Base-by-base conservation (phyloP, 2,329 filamentous ascomycete genomes). In the Cryphonectria parasitica region DNA sequence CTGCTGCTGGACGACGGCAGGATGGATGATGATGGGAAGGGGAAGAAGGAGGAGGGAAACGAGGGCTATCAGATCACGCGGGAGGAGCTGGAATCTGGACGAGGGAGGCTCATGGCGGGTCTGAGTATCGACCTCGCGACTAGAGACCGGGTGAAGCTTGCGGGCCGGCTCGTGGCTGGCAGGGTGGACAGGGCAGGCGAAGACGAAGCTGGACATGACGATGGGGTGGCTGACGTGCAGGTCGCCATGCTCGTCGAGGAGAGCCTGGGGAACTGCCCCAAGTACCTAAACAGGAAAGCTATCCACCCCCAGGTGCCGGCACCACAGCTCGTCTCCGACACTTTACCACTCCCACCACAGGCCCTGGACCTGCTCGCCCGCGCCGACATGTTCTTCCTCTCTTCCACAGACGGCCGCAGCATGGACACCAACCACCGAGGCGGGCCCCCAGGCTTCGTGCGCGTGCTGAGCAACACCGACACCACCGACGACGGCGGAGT, bases 381-480 rank as follows among this genome's bases (percentile, higher is more conserved):
- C 73, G 87, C 91, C 2, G 94, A 97, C 77, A 84, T 94, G 74
- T 90, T 97, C 79, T 97, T 97, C 80, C 81, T 97, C 54, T 90
- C 92, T 25, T 92, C 89, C 28, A 87, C 87, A 0, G 85, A 91
- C 75, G 85, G 87, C 19, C 79, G 82, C 19, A 89, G 89, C 68
- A 97, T 97, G 93, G 93, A 97, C 78, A 92, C 91, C 8, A 97
- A 97, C 77, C 89, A 93, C 75, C 88, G 94, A 7, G 94, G 94
- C 52, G 94, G 94, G 0, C 85, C 89, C 1, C 83, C 85, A 0
- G 94, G 93, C 0, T 95, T 97, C 76, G 82, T 95, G 28, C 87
- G 93, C 34, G 83, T 95, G 11, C 78, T 90, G 1, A 87, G 85
- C 28, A 90, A 92, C 13, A 22, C 54, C n/a, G 13, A 6, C 25